phyloP scores from a whole-genome alignment of 495 filamentous ascomycete genomes.

The Aspergillus affinis region DNA sequence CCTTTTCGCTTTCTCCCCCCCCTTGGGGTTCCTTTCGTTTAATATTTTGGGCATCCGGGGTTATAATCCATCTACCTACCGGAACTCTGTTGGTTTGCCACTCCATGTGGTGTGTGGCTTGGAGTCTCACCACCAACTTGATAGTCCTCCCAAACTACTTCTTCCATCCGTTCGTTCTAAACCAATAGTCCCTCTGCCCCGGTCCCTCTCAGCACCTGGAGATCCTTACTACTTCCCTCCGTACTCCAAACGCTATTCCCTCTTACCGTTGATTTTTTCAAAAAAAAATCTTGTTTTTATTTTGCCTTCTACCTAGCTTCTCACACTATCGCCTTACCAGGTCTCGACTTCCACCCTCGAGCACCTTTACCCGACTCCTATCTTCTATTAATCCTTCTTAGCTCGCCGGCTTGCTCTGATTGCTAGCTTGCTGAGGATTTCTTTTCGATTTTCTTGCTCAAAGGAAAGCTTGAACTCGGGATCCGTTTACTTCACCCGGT shows the following conservation, averaged over 20 bases:
- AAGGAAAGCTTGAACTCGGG: neutral
- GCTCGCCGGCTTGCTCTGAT: neutral
- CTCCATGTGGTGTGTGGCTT: constrained; percentile 17
- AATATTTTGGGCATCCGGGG: too few species aligned
- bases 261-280: neutral
- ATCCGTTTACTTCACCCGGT: neutral
- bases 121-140: constrained; percentile 19
- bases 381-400: neutral
- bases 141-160: constrained; percentile 9
- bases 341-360: neutral
- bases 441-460: neutral
- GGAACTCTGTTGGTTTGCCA: constrained; percentile 15
- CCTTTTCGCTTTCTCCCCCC: constrained; percentile 11
- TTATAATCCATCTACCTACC: neutral
- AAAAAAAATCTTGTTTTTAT: constrained; percentile 7
- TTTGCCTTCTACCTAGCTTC: constrained; percentile 19
- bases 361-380: neutral
- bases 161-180: constrained; percentile 19
- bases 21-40: constrained; percentile 2
- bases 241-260: constrained; percentile 1
- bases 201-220: constrained; percentile 9
- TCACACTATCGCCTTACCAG: neutral
- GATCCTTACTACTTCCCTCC: constrained; percentile 3
- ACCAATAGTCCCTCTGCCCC: constrained; percentile 13
- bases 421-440: neutral